phyloP scores from a whole-genome alignment of 352 stramenopile species.

The Phytophthora lateralis region DNA sequence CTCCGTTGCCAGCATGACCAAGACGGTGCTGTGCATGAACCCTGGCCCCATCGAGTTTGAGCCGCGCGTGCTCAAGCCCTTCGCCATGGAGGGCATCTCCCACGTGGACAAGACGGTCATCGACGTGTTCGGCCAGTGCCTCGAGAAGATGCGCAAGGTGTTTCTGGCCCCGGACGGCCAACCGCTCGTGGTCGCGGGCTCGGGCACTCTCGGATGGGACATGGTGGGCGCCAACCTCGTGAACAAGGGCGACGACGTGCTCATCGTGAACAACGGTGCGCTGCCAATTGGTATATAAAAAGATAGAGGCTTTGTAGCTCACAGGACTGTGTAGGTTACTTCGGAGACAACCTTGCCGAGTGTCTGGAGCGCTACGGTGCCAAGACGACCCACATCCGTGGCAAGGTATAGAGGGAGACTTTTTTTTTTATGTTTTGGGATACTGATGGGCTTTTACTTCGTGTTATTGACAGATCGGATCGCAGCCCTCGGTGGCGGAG shows the following conservation, averaged over 20 bases:
- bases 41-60: conserved; percentile 86
- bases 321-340: conserved; percentile 51
- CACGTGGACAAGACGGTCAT: conserved; percentile 83
- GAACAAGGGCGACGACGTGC: conserved; percentile 63
- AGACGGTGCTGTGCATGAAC: conserved; percentile 83
- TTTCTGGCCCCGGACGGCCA: conserved; percentile 75
- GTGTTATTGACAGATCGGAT: conserved; percentile 45
- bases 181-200: conserved; percentile 70
- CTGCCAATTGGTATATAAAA: neutral
- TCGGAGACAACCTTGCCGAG: conserved; percentile 73
- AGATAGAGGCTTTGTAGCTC: neutral
- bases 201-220: conserved; percentile 76
- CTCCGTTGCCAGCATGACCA: conserved; percentile 51
- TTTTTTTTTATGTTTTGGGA: neutral
- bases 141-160: conserved; percentile 85
- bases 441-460: conserved; percentile 1
- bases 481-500: conserved; percentile 55
- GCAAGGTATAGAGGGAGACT: conserved; percentile 32
- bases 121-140: conserved; percentile 72
- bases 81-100: conserved; percentile 76
- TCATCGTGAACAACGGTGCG: conserved; percentile 73
- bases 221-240: conserved; percentile 84
- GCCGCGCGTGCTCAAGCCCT: conserved; percentile 68
- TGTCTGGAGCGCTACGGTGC: conserved; percentile 76
- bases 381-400: conserved; percentile 61